A percentile compares a stretch with the other conserved stretches of the same genome.
phyloP scores from a whole-genome alignment of 345 rosid genomes.

The Salix caprea region DNA sequence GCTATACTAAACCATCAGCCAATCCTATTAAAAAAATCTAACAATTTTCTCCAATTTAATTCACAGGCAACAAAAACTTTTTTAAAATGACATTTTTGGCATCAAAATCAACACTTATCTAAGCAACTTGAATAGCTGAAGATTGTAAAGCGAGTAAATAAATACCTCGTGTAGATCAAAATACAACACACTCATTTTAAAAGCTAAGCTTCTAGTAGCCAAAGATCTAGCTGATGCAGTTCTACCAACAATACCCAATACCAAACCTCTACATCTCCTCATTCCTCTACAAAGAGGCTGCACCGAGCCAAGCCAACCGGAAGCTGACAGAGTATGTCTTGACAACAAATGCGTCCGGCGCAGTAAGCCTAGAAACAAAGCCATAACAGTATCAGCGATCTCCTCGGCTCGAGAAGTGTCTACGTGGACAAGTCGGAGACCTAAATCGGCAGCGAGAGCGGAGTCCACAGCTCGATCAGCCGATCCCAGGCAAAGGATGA shows the following conservation, averaged over 20 bases:
- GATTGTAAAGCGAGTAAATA: conserved; percentile 3
- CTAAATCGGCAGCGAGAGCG: conserved; percentile 83
- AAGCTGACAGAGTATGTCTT: conserved; percentile 76
- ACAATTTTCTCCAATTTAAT: not conserved
- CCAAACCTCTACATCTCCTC: conserved; percentile 95
- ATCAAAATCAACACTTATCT: not conserved
- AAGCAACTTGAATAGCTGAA: conserved; percentile 1
- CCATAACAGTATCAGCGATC: conserved; percentile 97
- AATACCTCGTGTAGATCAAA: conserved; percentile 81
- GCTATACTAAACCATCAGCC: not conserved
- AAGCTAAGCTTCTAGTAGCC: conserved; percentile 87
- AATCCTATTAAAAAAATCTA: not conserved
- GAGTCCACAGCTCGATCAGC: conserved; percentile 91
- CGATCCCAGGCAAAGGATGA: conserved; percentile 90
- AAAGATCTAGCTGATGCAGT: conserved; percentile 77
- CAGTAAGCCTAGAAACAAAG: conserved; percentile 87
- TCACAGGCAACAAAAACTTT: not conserved
- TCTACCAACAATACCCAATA: conserved; percentile 90
- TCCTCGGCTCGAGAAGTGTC: conserved; percentile 93
- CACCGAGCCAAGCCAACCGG: conserved; percentile 92
- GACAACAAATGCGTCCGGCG: conserved; percentile 88
- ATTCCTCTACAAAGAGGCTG: conserved; percentile 95
- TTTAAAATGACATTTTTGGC: not conserved
- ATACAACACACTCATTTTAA: conserved; percentile 94
- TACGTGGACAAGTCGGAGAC: conserved; percentile 86